Base-by-base conservation (phyloP, 2,329 filamentous ascomycete genomes). In the Karstenula rhodostoma region DNA sequence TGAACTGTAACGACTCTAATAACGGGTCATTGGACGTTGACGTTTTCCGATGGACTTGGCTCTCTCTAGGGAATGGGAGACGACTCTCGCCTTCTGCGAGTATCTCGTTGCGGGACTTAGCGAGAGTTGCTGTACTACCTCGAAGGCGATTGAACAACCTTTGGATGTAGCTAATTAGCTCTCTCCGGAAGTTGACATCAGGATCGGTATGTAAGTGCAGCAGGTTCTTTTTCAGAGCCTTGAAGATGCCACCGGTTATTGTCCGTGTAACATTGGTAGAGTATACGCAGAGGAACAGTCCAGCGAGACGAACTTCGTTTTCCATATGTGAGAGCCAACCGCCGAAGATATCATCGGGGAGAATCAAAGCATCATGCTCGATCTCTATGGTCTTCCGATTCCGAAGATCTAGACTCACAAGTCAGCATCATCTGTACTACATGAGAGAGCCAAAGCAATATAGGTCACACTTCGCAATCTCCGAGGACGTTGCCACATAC, bases 121-220 rank as follows among this genome's bases (percentile, higher is more conserved):
- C 64, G 1, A 78, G 61, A 32, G 71, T 73, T 10, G 74, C 69
- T 8, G 74, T 77, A 46, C 76, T 75, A 17, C 71, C 76, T 56
- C 76, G 67, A 3, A 96, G 81, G 46, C 94, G 88, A 68, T 90
- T 89, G 60, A 94, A 87, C 74, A 98, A 87, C 67, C 89, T 89
- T 62, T 92, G 89, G 2, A 90, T 87, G 63, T 91, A 86, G 25
- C 88, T 88, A 27, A 94, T 83, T 1, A 96, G 84, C 67, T 96
- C 92, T 59, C 94, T 90, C 58, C 95, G 88, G 66, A 94, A 90
- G 69, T 94, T 93, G 6, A 94, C 89, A 73, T 97, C 93, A 0
- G 91, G 88, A 64, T 97, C 94, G 3, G 92, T 87, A 73, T 96
- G 90, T 64, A 94, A 87, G 17, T 89, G 85, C 1, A 86, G 84